A percentile compares a stretch with the other conserved stretches of the same genome.
phyloP scores from a whole-genome alignment of 2,329 filamentous ascomycete genomes.

The Echinosphaeria canescens region DNA sequence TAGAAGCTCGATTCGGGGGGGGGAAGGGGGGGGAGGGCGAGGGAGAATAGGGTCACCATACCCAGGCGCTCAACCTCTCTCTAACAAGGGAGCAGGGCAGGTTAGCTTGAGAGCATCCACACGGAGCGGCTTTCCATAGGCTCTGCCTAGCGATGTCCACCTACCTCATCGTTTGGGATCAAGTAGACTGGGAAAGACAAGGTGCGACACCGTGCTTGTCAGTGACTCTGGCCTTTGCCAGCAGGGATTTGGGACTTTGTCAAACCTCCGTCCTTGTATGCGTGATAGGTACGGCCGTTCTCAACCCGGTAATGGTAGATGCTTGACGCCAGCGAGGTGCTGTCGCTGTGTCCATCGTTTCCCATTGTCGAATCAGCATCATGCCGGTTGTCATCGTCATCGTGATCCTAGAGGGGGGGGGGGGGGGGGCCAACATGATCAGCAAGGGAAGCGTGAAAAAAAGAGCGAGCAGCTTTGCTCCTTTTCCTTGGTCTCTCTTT shows the following conservation, averaged over 20 bases:
- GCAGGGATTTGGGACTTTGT: not conserved
- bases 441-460: too few relatives aligned
- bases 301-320: conserved; percentile 1
- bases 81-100: too few relatives aligned
- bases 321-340: conserved; percentile 3
- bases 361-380: too few relatives aligned
- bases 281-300: conserved; percentile 3
- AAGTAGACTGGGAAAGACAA: conserved; percentile 1
- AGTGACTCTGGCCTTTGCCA: not conserved
- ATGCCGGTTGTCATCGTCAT: too few relatives aligned
- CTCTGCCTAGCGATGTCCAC: not conserved
- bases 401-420: too few relatives aligned
- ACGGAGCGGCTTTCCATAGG: not conserved
- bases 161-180: conserved; percentile 2
- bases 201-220: too few relatives aligned
- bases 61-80: conserved; percentile 1
- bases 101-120: not conserved
- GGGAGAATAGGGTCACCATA: not conserved
- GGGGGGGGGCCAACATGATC: too few relatives aligned
- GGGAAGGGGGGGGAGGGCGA: too few relatives aligned
- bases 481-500: too few relatives aligned
- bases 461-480: too few relatives aligned
- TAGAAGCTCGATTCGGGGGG: too few relatives aligned
- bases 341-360: too few relatives aligned
- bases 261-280: conserved; percentile 2